Percentiles rank a stretch among this genome's conserved stretches.
phyloP scores from a whole-genome alignment of 208 protist genomes.

The Leishmania tarentolae region DNA sequence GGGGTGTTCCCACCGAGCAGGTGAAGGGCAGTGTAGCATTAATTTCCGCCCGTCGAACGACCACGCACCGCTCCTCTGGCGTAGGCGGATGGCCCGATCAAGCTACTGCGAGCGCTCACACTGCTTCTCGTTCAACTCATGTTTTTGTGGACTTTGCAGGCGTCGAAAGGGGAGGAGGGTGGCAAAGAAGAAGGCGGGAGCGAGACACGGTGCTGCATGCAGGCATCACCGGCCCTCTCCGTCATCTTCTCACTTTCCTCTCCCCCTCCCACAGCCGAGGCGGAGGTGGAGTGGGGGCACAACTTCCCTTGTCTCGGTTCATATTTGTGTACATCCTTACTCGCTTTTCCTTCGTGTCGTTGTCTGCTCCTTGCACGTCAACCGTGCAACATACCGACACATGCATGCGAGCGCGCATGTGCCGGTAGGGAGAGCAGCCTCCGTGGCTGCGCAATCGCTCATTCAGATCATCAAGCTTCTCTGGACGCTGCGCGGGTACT shows the following conservation, averaged over 20 bases:
- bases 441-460: conserved; percentile 35
- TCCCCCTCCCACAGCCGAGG: neutral
- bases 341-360: neutral
- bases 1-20: neutral
- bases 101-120: neutral
- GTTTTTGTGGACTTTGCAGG: neutral
- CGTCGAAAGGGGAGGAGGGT: neutral
- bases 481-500: conserved; percentile 28
- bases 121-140: neutral
- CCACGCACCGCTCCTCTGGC: neutral
- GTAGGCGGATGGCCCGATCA: neutral
- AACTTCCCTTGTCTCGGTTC: neutral
- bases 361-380: neutral
- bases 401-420: neutral
- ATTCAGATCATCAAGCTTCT: conserved; percentile 47
- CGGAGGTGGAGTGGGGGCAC: neutral
- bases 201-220: neutral
- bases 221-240: neutral
- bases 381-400: neutral
- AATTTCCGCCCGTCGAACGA: neutral
- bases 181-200: neutral
- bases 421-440: conserved; percentile 7
- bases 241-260: neutral
- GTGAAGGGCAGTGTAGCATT: neutral
- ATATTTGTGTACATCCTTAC: neutral